Conservation (phyloP, 2,329 filamentous ascomycete genomes). For the Phialophora tarda region DNA sequence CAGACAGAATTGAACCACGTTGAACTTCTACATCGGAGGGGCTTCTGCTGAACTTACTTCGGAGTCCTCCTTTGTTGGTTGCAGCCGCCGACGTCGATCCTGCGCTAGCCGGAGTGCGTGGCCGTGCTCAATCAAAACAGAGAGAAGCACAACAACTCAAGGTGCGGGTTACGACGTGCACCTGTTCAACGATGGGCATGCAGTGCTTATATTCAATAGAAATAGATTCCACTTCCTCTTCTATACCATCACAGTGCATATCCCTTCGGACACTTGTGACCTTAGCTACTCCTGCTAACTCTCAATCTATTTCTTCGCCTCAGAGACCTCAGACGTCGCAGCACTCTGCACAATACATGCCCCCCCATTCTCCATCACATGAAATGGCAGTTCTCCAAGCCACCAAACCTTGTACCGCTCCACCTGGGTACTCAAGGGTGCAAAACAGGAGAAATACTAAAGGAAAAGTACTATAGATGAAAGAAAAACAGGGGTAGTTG, state of each 20-base stretch:
- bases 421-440: slow-evolving; percentile 8
- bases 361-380: background rate
- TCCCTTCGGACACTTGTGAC: background rate
- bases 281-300: background rate
- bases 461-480: slow-evolving; percentile 22
- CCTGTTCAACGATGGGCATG: background rate
- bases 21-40: background rate
- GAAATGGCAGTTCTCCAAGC: slow-evolving; percentile 6
- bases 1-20: background rate
- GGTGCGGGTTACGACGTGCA: background rate
- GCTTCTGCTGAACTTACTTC: slow-evolving; percentile 4
- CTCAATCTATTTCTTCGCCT: background rate
- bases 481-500: slow-evolving; percentile 24
- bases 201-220: background rate
- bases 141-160: background rate
- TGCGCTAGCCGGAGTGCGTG: background rate
- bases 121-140: background rate
- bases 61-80: slow-evolving; percentile 3
- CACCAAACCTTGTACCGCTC: background rate
- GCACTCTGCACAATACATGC: slow-evolving; percentile 7
- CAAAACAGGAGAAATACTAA: slow-evolving; percentile 15
- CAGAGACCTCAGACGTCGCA: background rate
- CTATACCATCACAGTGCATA: background rate
- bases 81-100: slow-evolving; percentile 20
- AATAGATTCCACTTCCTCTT: background rate